Evolutionary conservation across 192 early-diverging fungal genomes (phyloP).

Genomic region (Coemansia pectinata): DNA sequence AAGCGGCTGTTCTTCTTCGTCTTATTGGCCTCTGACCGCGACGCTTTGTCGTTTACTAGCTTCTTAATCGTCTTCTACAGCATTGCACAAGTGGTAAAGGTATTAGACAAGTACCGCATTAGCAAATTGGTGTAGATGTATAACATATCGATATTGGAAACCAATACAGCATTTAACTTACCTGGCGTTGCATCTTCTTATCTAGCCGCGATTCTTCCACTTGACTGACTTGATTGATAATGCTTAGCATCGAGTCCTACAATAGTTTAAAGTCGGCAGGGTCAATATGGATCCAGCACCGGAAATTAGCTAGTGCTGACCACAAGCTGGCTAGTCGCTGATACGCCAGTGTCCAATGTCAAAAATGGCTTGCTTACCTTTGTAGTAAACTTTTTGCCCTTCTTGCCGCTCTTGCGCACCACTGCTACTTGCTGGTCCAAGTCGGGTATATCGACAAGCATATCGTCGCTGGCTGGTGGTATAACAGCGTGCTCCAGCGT

Average conservation of each 20-base stretch:
- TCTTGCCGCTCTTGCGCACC: constrained; percentile 19
- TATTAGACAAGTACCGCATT: background rate
- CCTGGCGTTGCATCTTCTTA: constrained; percentile 47
- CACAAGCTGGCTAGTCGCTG: background rate
- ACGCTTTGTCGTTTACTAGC: constrained; percentile 30
- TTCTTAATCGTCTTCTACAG: constrained; percentile 36
- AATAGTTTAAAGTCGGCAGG: too few relatives aligned
- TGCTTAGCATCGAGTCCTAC: constrained; percentile 35
- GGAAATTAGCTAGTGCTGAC: background rate
- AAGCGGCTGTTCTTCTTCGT: constrained; percentile 28
- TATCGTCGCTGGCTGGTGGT: background rate
- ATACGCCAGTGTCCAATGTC: background rate
- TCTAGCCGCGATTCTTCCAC: constrained; percentile 34
- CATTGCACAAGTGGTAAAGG: background rate
- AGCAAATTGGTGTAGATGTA: background rate
- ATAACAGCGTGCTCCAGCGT: background rate
- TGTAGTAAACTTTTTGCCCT: constrained; percentile 34
- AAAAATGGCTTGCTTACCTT: background rate
- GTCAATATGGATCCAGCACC: background rate
- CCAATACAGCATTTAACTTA: constrained; percentile 1
- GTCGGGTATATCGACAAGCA: background rate
- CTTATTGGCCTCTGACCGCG: constrained; percentile 26
- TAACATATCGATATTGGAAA: background rate
- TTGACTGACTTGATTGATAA: constrained; percentile 40
- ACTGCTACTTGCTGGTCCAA: background rate